Percentiles rank a stretch among this genome's conserved stretches.
Evolutionary conservation across 768 basidiomycete species (phyloP).

Genomic region (Grammothele lineata): DNA sequence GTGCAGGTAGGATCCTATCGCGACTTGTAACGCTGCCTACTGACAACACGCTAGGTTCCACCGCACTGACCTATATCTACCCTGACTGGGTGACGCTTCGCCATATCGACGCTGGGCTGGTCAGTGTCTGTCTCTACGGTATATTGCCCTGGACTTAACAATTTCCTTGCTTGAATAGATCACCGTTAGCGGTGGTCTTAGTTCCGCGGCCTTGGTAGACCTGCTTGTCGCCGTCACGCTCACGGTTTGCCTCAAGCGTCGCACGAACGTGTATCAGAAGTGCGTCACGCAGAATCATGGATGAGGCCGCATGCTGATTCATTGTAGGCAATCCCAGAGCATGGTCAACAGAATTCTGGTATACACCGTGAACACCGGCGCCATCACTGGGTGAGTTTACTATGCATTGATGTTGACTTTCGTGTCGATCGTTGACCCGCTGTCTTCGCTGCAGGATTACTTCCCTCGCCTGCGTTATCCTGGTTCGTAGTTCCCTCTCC

Average conservation of each 20-base stretch:
- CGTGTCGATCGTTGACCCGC: neutral
- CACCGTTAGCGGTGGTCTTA: neutral
- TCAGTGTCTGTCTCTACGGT: no score
- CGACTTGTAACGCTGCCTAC: neutral
- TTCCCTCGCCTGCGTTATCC: slow-evolving; percentile 8
- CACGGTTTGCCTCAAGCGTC: neutral
- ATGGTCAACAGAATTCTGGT: slow-evolving; percentile 12
- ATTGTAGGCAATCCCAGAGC: slow-evolving; percentile 8
- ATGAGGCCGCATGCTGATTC: no score
- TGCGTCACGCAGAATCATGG: neutral
- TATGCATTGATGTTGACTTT: no score
- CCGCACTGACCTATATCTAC: neutral
- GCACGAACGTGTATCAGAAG: neutral
- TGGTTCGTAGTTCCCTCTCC: no score
- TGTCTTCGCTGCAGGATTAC: slow-evolving; percentile 2
- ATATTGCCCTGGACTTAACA: neutral
- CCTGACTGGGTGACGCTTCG: neutral
- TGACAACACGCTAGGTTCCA: no score
- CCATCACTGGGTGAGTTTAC: slow-evolving; percentile 8
- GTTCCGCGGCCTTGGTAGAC: neutral
- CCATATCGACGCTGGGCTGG: no score
- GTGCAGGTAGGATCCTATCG: neutral
- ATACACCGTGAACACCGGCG: slow-evolving; percentile 12
- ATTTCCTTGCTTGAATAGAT: neutral
- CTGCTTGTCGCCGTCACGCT: neutral